Conservation (phyloP, 75 land plant species). For the Cupressus sempervirens region DNA sequence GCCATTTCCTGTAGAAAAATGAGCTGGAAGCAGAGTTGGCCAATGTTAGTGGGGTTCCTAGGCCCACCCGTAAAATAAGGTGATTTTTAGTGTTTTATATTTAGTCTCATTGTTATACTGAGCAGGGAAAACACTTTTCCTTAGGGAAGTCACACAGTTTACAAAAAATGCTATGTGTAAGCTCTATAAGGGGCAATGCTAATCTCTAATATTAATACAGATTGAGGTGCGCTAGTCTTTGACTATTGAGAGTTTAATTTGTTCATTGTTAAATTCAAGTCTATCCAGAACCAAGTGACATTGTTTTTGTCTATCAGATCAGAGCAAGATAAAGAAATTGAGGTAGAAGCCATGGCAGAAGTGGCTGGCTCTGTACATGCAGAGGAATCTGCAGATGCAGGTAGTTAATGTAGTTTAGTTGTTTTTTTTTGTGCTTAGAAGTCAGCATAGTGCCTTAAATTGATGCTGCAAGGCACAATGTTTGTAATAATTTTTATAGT, state of each 20-base stretch:
- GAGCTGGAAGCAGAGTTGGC: slow-evolving; percentile 94
- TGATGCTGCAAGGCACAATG: not conserved
- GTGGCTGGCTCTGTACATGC: slow-evolving; percentile 38
- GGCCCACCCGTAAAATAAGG: slow-evolving; percentile 94
- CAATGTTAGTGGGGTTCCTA: slow-evolving; percentile 73
- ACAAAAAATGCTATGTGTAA: not conserved
- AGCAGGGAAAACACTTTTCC: not conserved
- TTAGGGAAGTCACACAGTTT: not conserved
- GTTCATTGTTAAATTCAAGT: not conserved
- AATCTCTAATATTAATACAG: not conserved
- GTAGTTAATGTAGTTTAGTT: slow-evolving; percentile 27
- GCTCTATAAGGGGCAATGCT: not conserved
- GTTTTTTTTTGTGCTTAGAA: not conserved
- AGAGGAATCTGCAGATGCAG: slow-evolving; percentile 59
- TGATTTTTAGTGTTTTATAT: slow-evolving; percentile 6
- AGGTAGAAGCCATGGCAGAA: slow-evolving; percentile 60
- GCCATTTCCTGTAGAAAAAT: slow-evolving; percentile 65
- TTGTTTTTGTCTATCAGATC: slow-evolving; percentile 41
- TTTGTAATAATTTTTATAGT: not conserved
- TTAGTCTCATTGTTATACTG: not conserved
- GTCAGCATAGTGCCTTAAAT: not conserved
- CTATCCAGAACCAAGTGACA: not conserved
- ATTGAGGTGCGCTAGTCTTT: not conserved
- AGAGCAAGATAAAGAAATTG: slow-evolving; percentile 93
- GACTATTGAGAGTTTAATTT: not conserved